phyloP scores from a whole-genome alignment of 305 asterid genomes.

The Plantago coronopus region DNA sequence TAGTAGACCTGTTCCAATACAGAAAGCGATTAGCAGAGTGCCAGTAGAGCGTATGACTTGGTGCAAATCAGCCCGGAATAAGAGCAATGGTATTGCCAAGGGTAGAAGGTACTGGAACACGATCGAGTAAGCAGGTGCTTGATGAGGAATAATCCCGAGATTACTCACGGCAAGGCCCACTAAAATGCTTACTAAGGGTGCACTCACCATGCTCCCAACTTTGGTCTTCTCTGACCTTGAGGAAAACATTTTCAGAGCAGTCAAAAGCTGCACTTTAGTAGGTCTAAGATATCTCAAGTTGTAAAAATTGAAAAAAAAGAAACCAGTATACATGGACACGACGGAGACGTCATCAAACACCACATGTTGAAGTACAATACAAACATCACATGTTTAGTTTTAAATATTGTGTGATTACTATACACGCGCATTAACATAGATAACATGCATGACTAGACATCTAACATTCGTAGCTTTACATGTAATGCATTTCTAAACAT shows the following conservation, averaged over 20 bases:
- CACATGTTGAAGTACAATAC: too few species aligned
- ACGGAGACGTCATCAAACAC: too few species aligned
- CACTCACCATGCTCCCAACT: constrained; percentile 83
- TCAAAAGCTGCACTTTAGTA: neutral
- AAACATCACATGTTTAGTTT: too few species aligned
- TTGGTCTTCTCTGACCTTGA: constrained; percentile 82
- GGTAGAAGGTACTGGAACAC: constrained; percentile 72
- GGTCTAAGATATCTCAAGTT: too few species aligned
- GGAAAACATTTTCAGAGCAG: constrained; percentile 20
- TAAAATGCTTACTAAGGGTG: constrained; percentile 68
- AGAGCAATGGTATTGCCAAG: constrained; percentile 62
- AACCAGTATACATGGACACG: too few species aligned
- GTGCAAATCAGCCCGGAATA: constrained; percentile 68
- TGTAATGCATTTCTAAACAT: too few species aligned
- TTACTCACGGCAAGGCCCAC: constrained; percentile 79
- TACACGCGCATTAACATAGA: too few species aligned
- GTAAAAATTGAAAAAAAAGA: neutral
- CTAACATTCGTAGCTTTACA: too few species aligned
- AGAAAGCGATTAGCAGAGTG: constrained; percentile 66
- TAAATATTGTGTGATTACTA: too few species aligned
- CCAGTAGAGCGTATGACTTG: constrained; percentile 57
- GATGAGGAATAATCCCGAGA: constrained; percentile 70
- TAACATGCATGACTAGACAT: too few species aligned
- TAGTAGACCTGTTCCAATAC: constrained; percentile 65
- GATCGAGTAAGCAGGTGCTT: constrained; percentile 59